Conservation (phyloP, 2,329 filamentous ascomycete genomes). For the Acrocalymma vagum region DNA sequence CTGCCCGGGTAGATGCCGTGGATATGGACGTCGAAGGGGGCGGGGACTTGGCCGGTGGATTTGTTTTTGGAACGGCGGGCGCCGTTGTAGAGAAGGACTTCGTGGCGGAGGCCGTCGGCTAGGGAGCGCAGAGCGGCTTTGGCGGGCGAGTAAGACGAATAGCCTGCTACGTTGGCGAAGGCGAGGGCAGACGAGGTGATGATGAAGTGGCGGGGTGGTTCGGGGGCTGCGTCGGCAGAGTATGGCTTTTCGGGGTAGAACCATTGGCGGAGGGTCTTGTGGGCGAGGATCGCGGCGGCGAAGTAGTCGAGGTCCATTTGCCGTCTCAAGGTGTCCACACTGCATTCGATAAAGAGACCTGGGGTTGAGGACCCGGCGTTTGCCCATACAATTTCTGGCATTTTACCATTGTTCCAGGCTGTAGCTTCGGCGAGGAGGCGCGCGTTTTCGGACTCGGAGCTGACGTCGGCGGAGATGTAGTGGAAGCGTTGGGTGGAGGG, state of each 20-base stretch:
- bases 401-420: conserved; percentile 76
- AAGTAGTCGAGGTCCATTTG: conserved; percentile 97
- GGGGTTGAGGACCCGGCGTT: conserved; percentile 80
- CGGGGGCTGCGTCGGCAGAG: conserved; percentile 31
- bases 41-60: conserved; percentile 44
- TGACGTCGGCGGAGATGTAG: conserved; percentile 84
- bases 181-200: conserved; percentile 83
- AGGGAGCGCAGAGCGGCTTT: conserved; percentile 87
- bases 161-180: conserved; percentile 81
- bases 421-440: conserved; percentile 76
- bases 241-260: conserved; percentile 56
- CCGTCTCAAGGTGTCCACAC: conserved; percentile 70
- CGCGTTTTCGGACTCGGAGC: conserved; percentile 72
- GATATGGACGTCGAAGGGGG: conserved; percentile 75
- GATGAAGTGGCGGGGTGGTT: conserved; percentile 76
- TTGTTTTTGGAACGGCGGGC: conserved; percentile 50
- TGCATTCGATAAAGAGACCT: conserved; percentile 78
- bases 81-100: conserved; percentile 85
- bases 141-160: conserved; percentile 81
- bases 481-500: conserved; percentile 78
- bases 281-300: conserved; percentile 84
- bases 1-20: conserved; percentile 86
- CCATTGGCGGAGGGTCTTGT: conserved; percentile 81
- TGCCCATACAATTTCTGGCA: conserved; percentile 91
- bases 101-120: conserved; percentile 83